Evolutionary conservation across 2,329 filamentous ascomycete genomes (phyloP).

Genomic region (Rhynchosporium agropyri): DNA sequence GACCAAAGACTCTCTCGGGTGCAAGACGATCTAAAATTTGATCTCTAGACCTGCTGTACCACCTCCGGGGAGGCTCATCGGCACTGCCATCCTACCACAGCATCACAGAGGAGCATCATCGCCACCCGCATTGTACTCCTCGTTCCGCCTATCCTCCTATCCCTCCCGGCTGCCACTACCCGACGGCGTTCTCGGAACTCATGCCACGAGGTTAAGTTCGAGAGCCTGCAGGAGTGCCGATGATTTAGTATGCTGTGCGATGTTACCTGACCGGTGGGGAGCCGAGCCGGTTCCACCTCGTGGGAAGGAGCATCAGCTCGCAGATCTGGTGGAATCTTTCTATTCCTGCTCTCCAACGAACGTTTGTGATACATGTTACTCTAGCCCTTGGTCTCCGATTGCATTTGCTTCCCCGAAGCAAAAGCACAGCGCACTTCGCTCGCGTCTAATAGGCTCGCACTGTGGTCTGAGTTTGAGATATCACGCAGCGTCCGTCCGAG

Average conservation of each 20-base stretch:
- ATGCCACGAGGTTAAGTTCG: conserved; percentile 6
- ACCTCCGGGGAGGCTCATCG: background rate
- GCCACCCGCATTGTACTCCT: background rate
- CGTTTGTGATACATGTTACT: background rate
- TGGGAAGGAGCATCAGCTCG: background rate
- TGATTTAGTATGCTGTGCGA: background rate
- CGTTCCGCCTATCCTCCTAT: background rate
- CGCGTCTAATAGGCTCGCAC: background rate
- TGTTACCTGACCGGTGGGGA: background rate
- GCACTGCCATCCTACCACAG: background rate
- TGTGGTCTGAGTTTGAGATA: background rate
- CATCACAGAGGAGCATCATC: background rate
- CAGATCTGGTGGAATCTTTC: background rate
- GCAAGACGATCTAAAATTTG: background rate
- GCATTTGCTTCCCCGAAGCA: background rate
- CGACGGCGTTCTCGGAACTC: background rate
- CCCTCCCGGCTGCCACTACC: background rate
- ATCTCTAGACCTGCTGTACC: background rate
- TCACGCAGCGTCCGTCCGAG: background rate
- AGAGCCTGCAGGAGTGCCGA: conserved; percentile 1
- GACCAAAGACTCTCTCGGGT: background rate
- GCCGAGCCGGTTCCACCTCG: background rate
- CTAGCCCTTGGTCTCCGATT: background rate
- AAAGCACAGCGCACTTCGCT: no score
- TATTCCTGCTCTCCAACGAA: background rate